Conservation (phyloP, 495 filamentous ascomycete species). For the Daldinia loculata region DNA sequence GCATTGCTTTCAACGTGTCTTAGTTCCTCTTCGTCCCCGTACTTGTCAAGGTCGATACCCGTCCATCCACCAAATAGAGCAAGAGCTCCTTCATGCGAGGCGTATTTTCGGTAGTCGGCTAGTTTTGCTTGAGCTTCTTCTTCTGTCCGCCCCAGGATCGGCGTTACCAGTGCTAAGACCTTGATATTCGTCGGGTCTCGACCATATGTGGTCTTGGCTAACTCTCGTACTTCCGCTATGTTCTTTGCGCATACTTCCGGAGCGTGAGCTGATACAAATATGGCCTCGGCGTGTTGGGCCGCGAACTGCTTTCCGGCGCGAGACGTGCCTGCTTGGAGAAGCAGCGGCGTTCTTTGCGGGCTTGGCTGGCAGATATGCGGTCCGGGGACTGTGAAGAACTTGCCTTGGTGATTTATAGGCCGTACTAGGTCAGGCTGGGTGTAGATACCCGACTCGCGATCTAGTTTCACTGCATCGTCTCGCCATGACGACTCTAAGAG, state of each 20-base stretch:
- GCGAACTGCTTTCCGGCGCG: constrained; percentile 70
- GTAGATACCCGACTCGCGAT: constrained; percentile 65
- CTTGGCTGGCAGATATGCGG: constrained; percentile 71
- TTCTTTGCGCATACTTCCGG: constrained; percentile 54
- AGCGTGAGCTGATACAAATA: constrained; percentile 61
- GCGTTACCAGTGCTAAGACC: constrained; percentile 56
- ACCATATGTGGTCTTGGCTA: constrained; percentile 54
- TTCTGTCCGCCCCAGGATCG: constrained; percentile 62
- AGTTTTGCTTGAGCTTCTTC: constrained; percentile 63
- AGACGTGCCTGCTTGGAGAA: constrained; percentile 72
- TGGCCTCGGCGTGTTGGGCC: constrained; percentile 68
- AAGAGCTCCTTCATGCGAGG: constrained; percentile 64
- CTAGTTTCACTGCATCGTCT: constrained; percentile 68
- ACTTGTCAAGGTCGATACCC: constrained; percentile 62
- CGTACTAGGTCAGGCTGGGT: constrained; percentile 66
- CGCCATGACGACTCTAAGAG: constrained; percentile 75
- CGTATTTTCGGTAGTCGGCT: constrained; percentile 60
- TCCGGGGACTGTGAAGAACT: constrained; percentile 71
- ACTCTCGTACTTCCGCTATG: constrained; percentile 61
- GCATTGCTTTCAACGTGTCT: constrained; percentile 70
- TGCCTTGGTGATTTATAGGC: constrained; percentile 71
- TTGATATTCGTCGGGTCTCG: constrained; percentile 62
- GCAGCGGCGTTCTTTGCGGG: constrained; percentile 71
- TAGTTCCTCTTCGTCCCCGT: constrained; percentile 66
- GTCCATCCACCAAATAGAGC: constrained; percentile 71